phyloP scores from a whole-genome alignment of 2,329 filamentous ascomycete genomes.

The Talaromyces sp. region DNA sequence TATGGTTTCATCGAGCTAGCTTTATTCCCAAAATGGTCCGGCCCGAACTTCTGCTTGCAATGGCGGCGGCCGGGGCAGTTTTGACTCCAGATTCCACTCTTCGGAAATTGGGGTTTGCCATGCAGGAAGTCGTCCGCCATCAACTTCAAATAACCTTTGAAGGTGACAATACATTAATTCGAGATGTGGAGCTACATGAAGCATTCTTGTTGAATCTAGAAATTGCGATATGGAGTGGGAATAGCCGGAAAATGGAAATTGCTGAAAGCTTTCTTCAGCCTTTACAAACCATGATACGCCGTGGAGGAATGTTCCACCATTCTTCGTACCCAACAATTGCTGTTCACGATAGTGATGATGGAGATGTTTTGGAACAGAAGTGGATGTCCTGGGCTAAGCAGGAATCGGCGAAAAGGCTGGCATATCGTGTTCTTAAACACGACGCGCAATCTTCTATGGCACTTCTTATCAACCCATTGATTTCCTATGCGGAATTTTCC shows the following conservation, averaged over 20 bases:
- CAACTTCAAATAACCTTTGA: constrained; percentile 26
- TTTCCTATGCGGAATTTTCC: constrained; percentile 66
- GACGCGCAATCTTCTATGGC: constrained; percentile 66
- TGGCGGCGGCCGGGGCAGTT: constrained; percentile 32
- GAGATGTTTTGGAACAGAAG: constrained; percentile 12
- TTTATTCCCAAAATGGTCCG: constrained; percentile 27
- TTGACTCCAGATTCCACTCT: constrained; percentile 29
- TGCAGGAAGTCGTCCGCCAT: constrained; percentile 32
- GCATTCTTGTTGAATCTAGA: constrained; percentile 32
- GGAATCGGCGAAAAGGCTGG: constrained; percentile 27
- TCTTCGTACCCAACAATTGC: constrained; percentile 16
- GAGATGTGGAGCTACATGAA: constrained; percentile 30
- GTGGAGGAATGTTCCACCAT: constrained; percentile 27
- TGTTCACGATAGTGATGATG: constrained; percentile 1
- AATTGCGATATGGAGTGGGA: constrained; percentile 35
- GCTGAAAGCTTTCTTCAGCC: constrained; percentile 35
- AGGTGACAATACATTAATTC: constrained; percentile 26
- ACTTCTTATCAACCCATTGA: constrained; percentile 58
- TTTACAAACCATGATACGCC: constrained; percentile 33
- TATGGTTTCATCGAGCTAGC: constrained; percentile 29
- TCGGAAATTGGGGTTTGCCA: constrained; percentile 33
- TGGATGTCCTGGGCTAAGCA: constrained; percentile 26
- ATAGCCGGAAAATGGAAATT: constrained; percentile 37
- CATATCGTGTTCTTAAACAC: constrained; percentile 59
- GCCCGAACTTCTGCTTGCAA: constrained; percentile 30